phyloP scores from a whole-genome alignment of 305 asterid species.

The Fraxinus sp. region DNA sequence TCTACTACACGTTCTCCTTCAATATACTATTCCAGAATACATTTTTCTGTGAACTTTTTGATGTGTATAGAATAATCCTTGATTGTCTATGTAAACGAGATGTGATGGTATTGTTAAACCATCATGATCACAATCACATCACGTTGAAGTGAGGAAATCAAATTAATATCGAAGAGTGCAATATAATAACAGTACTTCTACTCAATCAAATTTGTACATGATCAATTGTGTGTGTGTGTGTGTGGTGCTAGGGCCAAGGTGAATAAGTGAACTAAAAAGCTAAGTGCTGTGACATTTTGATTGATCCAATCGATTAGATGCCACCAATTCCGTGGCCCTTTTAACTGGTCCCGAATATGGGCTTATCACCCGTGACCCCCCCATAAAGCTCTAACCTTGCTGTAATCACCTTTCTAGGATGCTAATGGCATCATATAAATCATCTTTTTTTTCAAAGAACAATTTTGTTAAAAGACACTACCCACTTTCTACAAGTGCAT shows the following conservation, averaged over 20 bases:
- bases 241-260: neutral
- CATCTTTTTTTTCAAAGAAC: constrained; percentile 1
- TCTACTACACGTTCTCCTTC: no score
- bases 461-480: constrained; percentile 25
- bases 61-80: neutral
- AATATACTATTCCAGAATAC: no score
- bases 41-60: neutral
- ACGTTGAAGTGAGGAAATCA: neutral
- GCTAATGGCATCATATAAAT: constrained; percentile 29
- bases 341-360: constrained; percentile 21
- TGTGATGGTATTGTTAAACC: neutral
- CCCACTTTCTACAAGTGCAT: constrained; percentile 22
- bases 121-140: neutral
- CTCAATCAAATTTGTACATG: neutral
- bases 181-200: neutral
- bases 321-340: constrained; percentile 30
- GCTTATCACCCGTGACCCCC: neutral
- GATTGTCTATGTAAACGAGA: neutral
- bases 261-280: neutral
- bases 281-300: neutral
- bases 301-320: constrained; percentile 23
- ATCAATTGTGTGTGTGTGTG: neutral
- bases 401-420: constrained; percentile 23
- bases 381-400: constrained; percentile 9
- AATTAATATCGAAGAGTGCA: neutral